Base-by-base conservation (phyloP, 495 filamentous ascomycete genomes). In the Xylaria bambusicola region DNA sequence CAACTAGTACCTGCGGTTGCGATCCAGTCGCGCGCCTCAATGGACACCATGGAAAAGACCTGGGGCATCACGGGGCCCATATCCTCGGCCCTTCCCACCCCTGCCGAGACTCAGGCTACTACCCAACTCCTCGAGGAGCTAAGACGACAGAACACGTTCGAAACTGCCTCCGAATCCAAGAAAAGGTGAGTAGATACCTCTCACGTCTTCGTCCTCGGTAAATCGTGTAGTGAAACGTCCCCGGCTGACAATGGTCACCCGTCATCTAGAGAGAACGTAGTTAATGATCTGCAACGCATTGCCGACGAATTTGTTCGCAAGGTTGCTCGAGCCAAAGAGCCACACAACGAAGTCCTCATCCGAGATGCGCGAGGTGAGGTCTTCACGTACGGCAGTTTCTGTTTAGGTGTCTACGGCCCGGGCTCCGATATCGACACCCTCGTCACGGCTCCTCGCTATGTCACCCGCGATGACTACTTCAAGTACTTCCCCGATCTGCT, bases 361-460 rank as follows among this genome's bases (percentile, higher is more conserved):
- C 88, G 92, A 41, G 83, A 86, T 57, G 86, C 91, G 0, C 91
- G 92, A 42, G 95, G 92, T 36, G 91, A 92, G 74, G 86, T 98
- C 40, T 96, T 93, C 70, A 92, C 95, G 0, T 98, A 89, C 73
- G 94, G 94, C 52, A 98, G 95, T 75, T 98, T 90, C 72, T 84
- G 91, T 26, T 77, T 98, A 8, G 95, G 95, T 41, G 94, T 96
- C 42, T 97, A 92, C 76, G 93, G 92, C 2, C 94, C 94, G 51
- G 91, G 90, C 45, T 97, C 95, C 33, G 94, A 98, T 84, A 97
- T 98, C 65, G 94, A 98, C 75, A 98, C 94, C 15, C 84, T 98
- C 17, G 84, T 97, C 38, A 88, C 96, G 27, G 92, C 85, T 26
- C 94, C 94, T 17, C 91, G 89, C 68, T 91, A 97, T 63, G 87